phyloP scores from a whole-genome alignment of 2,329 filamentous ascomycete genomes.

The Graphilbum sp. region DNA sequence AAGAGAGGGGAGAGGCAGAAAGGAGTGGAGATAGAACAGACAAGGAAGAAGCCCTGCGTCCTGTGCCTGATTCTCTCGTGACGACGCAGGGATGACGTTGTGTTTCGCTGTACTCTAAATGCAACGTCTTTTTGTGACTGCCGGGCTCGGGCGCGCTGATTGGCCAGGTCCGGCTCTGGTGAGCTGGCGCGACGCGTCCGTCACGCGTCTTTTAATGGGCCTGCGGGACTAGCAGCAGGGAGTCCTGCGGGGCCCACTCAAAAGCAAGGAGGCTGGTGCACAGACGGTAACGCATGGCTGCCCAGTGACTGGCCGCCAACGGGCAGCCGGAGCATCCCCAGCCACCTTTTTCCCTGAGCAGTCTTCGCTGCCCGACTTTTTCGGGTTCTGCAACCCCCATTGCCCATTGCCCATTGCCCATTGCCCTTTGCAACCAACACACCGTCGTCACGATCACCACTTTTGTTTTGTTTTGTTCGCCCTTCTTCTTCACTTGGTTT shows the following conservation, averaged over 20 bases:
- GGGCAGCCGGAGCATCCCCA: slow-evolving; percentile 1
- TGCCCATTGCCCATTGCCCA: no score
- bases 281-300: not conserved
- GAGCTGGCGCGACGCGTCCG: slow-evolving; percentile 5
- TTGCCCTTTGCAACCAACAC: not conserved
- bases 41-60: no score
- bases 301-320: not conserved
- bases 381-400: not conserved
- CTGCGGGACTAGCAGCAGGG: no score
- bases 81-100: not conserved
- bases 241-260: slow-evolving; percentile 4
- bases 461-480: not conserved
- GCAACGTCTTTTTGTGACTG: not conserved
- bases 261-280: slow-evolving; percentile 1
- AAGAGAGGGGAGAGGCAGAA: not conserved
- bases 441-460: not conserved
- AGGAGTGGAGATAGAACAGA: not conserved
- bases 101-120: not conserved
- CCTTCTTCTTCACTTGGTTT: not conserved
- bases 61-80: no score
- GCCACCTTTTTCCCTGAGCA: slow-evolving; percentile 5
- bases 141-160: not conserved
- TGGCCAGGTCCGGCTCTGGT: not conserved
- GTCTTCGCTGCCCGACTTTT: not conserved
- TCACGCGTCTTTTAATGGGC: slow-evolving; percentile 6